A percentile compares a stretch with the other conserved stretches of the same genome.
Evolutionary conservation across 495 filamentous ascomycete species (phyloP).

Genomic region (Thermothielavioides terrestris): DNA sequence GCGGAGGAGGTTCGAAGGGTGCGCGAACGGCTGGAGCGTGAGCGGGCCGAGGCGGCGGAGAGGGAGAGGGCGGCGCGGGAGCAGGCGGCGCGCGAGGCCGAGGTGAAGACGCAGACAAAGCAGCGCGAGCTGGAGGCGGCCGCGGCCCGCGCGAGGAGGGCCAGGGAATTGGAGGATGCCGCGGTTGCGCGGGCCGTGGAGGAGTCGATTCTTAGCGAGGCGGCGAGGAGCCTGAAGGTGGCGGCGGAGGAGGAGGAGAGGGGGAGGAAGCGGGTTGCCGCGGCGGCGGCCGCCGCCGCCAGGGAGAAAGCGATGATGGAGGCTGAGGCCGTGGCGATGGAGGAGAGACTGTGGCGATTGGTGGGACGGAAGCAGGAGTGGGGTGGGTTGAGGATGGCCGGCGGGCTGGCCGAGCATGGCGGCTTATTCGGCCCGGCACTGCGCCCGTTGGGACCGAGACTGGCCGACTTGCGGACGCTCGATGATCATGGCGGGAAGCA

Average conservation of each 20-base stretch:
- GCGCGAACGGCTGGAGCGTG: no score
- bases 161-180: background rate
- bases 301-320: background rate
- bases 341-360: background rate
- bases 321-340: background rate
- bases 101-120: background rate
- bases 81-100: background rate
- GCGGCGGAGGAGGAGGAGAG: background rate
- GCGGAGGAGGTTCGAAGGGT: no score
- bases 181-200: background rate
- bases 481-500: no score
- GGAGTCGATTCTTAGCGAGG: background rate
- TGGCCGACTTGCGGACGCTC: background rate
- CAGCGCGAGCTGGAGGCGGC: background rate
- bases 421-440: background rate
- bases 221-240: background rate
- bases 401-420: background rate
- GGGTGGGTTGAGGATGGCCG: background rate
- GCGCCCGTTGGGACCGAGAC: background rate
- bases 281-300: background rate
- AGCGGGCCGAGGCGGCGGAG: background rate
- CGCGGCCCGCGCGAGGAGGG: background rate
- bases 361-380: background rate
- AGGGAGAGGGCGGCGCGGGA: background rate
- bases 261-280: background rate